Evolutionary conservation across 2,329 filamentous ascomycete genomes (phyloP).

Genomic region (Colletotrichum filicis): DNA sequence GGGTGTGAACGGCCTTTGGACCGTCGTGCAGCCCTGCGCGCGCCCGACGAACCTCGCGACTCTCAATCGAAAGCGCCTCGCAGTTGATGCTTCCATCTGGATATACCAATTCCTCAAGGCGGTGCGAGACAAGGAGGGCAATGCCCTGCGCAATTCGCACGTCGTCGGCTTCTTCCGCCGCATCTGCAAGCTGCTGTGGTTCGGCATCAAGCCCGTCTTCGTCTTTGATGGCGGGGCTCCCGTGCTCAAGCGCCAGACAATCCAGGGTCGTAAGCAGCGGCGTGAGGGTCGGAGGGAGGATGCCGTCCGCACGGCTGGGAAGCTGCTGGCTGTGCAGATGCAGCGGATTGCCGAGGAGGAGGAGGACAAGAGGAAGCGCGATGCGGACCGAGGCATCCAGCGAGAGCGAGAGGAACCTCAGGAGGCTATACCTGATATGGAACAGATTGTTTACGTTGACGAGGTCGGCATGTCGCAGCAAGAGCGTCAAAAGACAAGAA

Average conservation of each 20-base stretch:
- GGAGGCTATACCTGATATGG: slow-evolving; percentile 73
- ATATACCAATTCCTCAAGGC: slow-evolving; percentile 99
- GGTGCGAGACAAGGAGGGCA: slow-evolving; percentile 97
- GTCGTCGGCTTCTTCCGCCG: slow-evolving; percentile 97
- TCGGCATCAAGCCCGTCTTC: slow-evolving; percentile 95
- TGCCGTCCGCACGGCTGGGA: slow-evolving; percentile 90
- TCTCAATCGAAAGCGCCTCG: slow-evolving; percentile 94
- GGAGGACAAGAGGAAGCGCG: slow-evolving; percentile 69
- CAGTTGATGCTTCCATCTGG: slow-evolving; percentile 98
- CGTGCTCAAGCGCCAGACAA: slow-evolving; percentile 89
- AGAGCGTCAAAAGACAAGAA: slow-evolving; percentile 78
- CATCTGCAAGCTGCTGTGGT: slow-evolving; percentile 97
- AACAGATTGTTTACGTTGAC: slow-evolving; percentile 88
- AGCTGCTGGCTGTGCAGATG: slow-evolving; percentile 93
- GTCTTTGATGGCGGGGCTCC: slow-evolving; percentile 98
- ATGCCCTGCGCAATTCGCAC: slow-evolving; percentile 94
- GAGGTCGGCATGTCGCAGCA: slow-evolving; percentile 84
- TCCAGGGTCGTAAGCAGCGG: slow-evolving; percentile 79
- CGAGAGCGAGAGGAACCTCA: slow-evolving; percentile 62
- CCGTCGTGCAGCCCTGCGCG: slow-evolving; percentile 92
- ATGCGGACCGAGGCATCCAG: slow-evolving; percentile 56
- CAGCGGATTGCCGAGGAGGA: slow-evolving; percentile 91
- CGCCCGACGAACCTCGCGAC: slow-evolving; percentile 96
- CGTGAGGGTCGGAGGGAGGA: slow-evolving; percentile 92
- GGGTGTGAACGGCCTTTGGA: slow-evolving; percentile 99